Conservation (phyloP, 305 asterid genomes). For the Stenogyne calaminthoides region DNA sequence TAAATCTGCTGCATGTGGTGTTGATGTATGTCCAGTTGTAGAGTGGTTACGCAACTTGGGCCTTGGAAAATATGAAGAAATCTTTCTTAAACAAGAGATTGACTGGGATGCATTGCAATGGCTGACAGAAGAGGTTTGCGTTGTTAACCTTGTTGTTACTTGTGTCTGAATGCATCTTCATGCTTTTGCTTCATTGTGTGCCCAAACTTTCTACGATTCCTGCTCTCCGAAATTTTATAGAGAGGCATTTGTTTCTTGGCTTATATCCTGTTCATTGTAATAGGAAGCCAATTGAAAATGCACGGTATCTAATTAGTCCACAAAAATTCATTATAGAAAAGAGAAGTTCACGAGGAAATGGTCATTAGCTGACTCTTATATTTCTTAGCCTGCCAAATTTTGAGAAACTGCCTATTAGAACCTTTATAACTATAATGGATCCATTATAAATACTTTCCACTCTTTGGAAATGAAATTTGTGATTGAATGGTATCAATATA, state of each 20-base stretch:
- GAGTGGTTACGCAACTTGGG: slow-evolving; percentile 79
- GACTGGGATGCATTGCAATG: slow-evolving; percentile 83
- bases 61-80: slow-evolving; percentile 77
- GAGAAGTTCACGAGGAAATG: background rate
- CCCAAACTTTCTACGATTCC: background rate
- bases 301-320: background rate
- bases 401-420: background rate
- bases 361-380: background rate
- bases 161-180: background rate
- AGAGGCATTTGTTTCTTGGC: background rate
- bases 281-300: background rate
- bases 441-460: background rate
- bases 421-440: background rate
- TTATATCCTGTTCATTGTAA: background rate
- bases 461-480: background rate
- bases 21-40: slow-evolving; percentile 52
- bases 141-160: background rate
- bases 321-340: background rate
- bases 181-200: background rate
- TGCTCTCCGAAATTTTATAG: background rate
- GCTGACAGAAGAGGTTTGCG: slow-evolving; percentile 85
- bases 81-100: slow-evolving; percentile 73
- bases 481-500: background rate
- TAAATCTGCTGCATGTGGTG: slow-evolving; percentile 40
- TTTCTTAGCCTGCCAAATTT: background rate